Evolutionary conservation across 345 rosid species (phyloP).

Genomic region (Pseudoturritis turrita): DNA sequence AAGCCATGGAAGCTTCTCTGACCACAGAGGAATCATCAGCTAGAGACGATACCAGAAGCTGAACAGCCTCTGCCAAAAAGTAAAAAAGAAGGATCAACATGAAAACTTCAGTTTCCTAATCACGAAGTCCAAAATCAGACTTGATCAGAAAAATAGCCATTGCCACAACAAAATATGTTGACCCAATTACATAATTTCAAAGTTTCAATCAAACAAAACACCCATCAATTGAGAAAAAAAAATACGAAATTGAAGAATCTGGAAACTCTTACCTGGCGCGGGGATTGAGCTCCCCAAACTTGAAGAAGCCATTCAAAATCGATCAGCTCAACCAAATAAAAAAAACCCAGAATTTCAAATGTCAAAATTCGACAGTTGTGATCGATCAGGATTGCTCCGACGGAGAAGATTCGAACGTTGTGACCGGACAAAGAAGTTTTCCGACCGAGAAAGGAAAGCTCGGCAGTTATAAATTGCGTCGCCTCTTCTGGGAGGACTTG

Average conservation of each 20-base stretch:
- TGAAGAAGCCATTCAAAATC: constrained; percentile 66
- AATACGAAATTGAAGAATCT: not conserved
- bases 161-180: constrained; percentile 10
- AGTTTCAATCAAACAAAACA: not conserved
- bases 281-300: constrained; percentile 66
- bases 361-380: not conserved
- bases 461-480: not conserved
- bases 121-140: not conserved
- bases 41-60: constrained; percentile 72
- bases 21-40: constrained; percentile 80
- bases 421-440: not conserved
- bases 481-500: constrained; percentile 27
- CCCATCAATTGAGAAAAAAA: not conserved
- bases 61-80: constrained; percentile 69
- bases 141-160: constrained; percentile 1
- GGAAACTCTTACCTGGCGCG: constrained; percentile 52
- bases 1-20: constrained; percentile 75
- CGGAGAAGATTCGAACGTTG: not conserved
- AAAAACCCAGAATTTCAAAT: not conserved
- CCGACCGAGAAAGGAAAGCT: constrained; percentile 7
- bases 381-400: constrained; percentile 7
- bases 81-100: not conserved
- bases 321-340: not conserved
- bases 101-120: constrained; percentile 4
- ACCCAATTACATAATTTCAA: constrained; percentile 13